A percentile compares a stretch with the other conserved stretches of the same genome.
phyloP scores from a whole-genome alignment of 345 rosid species.

The Citrus mangshanensis region DNA sequence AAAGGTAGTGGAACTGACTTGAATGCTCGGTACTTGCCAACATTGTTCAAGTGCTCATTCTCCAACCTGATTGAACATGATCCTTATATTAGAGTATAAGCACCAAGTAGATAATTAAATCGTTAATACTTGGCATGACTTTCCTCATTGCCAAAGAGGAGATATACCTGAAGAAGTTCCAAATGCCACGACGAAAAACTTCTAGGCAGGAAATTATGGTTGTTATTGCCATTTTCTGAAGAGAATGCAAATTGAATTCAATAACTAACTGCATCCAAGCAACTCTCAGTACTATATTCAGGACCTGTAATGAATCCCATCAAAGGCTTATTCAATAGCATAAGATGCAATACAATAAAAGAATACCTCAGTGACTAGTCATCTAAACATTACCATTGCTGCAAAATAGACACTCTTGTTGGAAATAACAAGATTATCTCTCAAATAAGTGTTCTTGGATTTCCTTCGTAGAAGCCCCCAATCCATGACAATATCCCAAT shows the following conservation, averaged over 20 bases:
- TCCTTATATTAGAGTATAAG: no score
- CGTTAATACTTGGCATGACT: background rate
- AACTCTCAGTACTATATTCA: slow-evolving; percentile 52
- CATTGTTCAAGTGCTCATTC: no score
- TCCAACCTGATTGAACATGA: no score
- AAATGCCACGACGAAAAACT: slow-evolving; percentile 59
- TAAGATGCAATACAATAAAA: no score
- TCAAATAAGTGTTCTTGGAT: slow-evolving; percentile 54
- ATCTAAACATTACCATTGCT: slow-evolving; percentile 52
- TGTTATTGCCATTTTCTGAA: slow-evolving; percentile 44
- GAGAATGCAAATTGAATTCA: slow-evolving; percentile 40
- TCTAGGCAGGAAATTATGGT: slow-evolving; percentile 56
- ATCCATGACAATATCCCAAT: slow-evolving; percentile 68
- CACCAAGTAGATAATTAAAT: no score
- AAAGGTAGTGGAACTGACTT: no score
- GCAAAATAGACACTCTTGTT: slow-evolving; percentile 54
- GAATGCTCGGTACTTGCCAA: no score
- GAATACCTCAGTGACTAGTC: background rate
- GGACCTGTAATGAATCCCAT: slow-evolving; percentile 29
- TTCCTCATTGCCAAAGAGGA: background rate
- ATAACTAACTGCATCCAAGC: slow-evolving; percentile 71
- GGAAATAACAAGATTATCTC: slow-evolving; percentile 62
- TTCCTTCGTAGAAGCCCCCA: slow-evolving; percentile 73
- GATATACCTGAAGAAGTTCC: slow-evolving; percentile 78
- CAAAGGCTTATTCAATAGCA: background rate